Conservation (phyloP, 495 filamentous ascomycete species). For the Xylaria cubensis region DNA sequence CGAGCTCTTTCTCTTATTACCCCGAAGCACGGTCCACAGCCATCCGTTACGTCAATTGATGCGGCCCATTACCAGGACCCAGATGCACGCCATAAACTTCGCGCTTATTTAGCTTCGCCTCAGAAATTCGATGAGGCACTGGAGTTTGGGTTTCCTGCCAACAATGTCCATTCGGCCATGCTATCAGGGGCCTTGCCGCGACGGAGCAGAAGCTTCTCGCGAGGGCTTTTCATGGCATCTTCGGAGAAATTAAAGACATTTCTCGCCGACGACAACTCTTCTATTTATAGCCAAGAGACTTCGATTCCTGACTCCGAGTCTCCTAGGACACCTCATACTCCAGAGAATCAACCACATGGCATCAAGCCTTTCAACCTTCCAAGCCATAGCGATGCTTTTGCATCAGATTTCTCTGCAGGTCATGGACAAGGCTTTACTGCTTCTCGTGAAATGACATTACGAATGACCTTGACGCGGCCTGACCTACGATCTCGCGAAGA, state of each 20-base stretch:
- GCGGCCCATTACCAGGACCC: conserved; percentile 90
- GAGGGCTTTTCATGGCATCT: conserved; percentile 39
- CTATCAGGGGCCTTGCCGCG: conserved; percentile 23
- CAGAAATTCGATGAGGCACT: conserved; percentile 96
- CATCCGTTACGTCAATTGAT: conserved; percentile 65
- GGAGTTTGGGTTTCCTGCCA: conserved; percentile 88
- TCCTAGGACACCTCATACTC: conserved; percentile 58
- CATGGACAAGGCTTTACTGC: conserved; percentile 63
- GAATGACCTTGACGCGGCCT: conserved; percentile 91
- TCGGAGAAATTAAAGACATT: conserved; percentile 55
- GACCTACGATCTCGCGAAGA: conserved; percentile 77
- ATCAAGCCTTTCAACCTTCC: conserved; percentile 44
- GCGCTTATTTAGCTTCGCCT: conserved; percentile 87
- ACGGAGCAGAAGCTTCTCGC: conserved; percentile 25
- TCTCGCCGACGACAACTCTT: conserved; percentile 54
- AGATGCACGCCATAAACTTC: conserved; percentile 83
- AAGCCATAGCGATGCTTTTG: conserved; percentile 26
- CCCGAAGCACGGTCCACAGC: conserved; percentile 52
- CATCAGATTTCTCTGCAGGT: conserved; percentile 43
- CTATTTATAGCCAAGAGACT: conserved; percentile 56
- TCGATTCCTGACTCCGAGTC: conserved; percentile 61
- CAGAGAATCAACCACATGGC: conserved; percentile 40
- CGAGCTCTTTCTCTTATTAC: conserved; percentile 56
- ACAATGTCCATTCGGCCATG: conserved; percentile 40
- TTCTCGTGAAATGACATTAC: conserved; percentile 89